A percentile compares a stretch with the other conserved stretches of the same genome.
Conservation (phyloP, 805 yeast genomes). For the Yarrowia divulgata region DNA sequence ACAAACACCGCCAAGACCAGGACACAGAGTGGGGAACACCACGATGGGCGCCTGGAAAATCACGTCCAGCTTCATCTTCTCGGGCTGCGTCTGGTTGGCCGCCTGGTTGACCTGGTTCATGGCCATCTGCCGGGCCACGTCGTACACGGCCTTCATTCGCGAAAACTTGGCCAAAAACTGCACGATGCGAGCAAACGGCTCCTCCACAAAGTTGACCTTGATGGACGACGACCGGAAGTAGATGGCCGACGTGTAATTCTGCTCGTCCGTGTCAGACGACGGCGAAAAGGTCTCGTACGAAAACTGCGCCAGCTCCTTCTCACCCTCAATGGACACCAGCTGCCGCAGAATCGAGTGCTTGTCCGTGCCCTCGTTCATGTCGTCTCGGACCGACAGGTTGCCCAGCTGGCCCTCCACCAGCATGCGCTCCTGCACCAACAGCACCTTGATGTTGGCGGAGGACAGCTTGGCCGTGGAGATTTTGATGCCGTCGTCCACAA, state of each 20-base stretch:
- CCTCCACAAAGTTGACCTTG: slow-evolving; percentile 79
- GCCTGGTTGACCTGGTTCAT: slow-evolving; percentile 85
- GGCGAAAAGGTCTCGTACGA: slow-evolving; percentile 81
- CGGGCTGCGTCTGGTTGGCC: slow-evolving; percentile 54
- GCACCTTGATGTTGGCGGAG: slow-evolving; percentile 71
- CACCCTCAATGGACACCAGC: slow-evolving; percentile 78
- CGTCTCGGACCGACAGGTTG: slow-evolving; percentile 78
- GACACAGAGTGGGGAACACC: slow-evolving; percentile 69
- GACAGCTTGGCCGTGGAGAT: slow-evolving; percentile 80
- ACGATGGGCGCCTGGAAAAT: slow-evolving; percentile 81
- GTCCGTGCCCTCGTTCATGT: slow-evolving; percentile 64
- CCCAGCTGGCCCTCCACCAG: slow-evolving; percentile 77
- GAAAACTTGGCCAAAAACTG: slow-evolving; percentile 75
- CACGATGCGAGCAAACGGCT: slow-evolving; percentile 72
- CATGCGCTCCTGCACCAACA: slow-evolving; percentile 73
- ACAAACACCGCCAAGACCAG: slow-evolving; percentile 51
- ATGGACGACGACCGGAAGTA: slow-evolving; percentile 78
- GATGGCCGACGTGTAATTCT: slow-evolving; percentile 60
- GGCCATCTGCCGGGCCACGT: slow-evolving; percentile 86
- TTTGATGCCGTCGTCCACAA: slow-evolving; percentile 83
- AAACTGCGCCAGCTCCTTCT: slow-evolving; percentile 76
- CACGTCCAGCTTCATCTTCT: slow-evolving; percentile 73
- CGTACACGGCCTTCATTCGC: slow-evolving; percentile 88
- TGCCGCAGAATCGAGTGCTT: slow-evolving; percentile 66
- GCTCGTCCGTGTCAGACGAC: slow-evolving; percentile 55